These are phyloP conservation scores for Erysiphe pulchra DNA, from an alignment of 2,329 filamentous ascomycete species.

Conservation along the genomic window DNA sequence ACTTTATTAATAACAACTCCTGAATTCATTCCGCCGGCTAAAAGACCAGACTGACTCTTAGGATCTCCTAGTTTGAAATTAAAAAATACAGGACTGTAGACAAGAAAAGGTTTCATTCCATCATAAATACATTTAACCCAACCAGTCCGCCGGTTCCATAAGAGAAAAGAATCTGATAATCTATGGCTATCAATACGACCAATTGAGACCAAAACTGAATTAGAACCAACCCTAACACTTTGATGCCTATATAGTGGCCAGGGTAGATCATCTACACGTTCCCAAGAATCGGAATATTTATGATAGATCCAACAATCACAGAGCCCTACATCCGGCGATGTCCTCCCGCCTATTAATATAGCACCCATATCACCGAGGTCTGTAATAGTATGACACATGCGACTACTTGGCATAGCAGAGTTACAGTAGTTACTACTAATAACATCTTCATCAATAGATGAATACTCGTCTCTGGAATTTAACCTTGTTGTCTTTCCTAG, in stretches of 20 bases:
- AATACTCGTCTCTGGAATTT: constrained; percentile 22
- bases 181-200: constrained; percentile 11
- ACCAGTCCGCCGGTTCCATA: constrained; percentile 11
- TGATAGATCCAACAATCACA: constrained; percentile 53
- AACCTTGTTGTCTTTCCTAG: constrained; percentile 17
- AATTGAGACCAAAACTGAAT: constrained; percentile 19
- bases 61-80: constrained; percentile 5
- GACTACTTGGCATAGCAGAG: constrained; percentile 16
- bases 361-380: constrained; percentile 29
- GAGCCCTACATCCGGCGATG: constrained; percentile 44
- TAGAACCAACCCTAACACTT: constrained; percentile 24
- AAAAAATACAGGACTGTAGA: constrained; percentile 8
- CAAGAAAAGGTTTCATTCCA: constrained; percentile 1
- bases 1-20: constrained; percentile 35
- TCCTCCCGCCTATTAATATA: constrained; percentile 51
- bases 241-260: constrained; percentile 52
- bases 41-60: constrained; percentile 26
- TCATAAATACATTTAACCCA: constrained; percentile 9
- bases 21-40: constrained; percentile 44
- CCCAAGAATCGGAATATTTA: constrained; percentile 29
- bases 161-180: constrained; percentile 5
- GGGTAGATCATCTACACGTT: constrained; percentile 36
- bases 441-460: not conserved
- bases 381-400: constrained; percentile 59
- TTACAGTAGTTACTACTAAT: not conserved